Base-by-base conservation (phyloP, 140 eudicot genomes). In the Ambrosia hybrid region DNA sequence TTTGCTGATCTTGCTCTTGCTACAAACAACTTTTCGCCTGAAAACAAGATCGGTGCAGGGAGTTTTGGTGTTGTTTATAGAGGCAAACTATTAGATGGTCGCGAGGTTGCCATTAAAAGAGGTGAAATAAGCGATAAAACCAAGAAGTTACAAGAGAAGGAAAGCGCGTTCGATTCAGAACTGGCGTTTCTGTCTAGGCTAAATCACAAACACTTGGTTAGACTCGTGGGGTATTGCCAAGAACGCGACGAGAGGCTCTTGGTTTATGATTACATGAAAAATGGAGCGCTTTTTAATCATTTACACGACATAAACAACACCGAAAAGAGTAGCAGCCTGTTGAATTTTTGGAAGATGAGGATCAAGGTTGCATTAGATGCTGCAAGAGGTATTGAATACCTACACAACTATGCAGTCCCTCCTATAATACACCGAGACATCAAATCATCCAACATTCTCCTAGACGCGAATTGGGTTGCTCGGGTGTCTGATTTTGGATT, bases 351-450 rank as follows among this genome's bases (percentile, higher is more conserved):
- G 91, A 80, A 82, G 58, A 73, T 73, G 72, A 79, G 91, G 64
- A 85, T 85, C 15, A 80, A 73, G 46, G 80, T 85, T 49, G 87
- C 91, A 3, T 73, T 85, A 77, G 90, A 80, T 70, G 87, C 90
- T n/a, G 73, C 90, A 9, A 81, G 87, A 37, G 90, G 91, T 9
- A 80, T 85, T 13, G 85, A 85, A 65, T 85, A 85, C 67, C 83
- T 85, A 14, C 91, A 85, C 39, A 85, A 85, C 55, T 85, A 85
- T 8, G 91, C 91, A 46, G 91, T 85, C 5, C 91, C 91, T 14
- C 87, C 87, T 2, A 77, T 85, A 26, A 85, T 85, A 9, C 91
- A 85, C 71, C 30, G 91, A 33, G 91, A 85, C 71, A 82, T 85
- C 5, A 85, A 85, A 83, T 85, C 91, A 8, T 85, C 91, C 45